A percentile compares a stretch with the other conserved stretches of the same genome.
Evolutionary conservation across 768 basidiomycete genomes (phyloP).

Genomic region (Hemileccinum rubropunctum): DNA sequence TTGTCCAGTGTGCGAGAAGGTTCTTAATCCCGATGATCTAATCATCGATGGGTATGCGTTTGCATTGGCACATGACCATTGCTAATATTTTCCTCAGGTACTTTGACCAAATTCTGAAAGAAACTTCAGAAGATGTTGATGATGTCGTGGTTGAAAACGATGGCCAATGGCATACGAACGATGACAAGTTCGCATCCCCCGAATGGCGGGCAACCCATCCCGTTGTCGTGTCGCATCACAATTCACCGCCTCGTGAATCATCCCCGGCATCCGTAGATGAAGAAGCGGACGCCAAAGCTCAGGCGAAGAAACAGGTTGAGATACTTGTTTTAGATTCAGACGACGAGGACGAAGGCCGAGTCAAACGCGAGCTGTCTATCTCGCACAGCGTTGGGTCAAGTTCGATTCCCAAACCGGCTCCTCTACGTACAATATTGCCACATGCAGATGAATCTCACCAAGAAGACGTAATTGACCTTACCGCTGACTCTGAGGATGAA

Average conservation of each 20-base stretch:
- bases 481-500: slow-evolving; percentile 78
- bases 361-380: slow-evolving; percentile 74
- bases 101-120: slow-evolving; percentile 79
- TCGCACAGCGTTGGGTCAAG: slow-evolving; percentile 50
- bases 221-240: slow-evolving; percentile 20
- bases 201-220: slow-evolving; percentile 66
- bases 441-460: slow-evolving; percentile 30
- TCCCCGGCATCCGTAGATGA: slow-evolving; percentile 30
- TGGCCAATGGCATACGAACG: slow-evolving; percentile 93
- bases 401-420: slow-evolving; percentile 28
- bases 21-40: slow-evolving; percentile 74
- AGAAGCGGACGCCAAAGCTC: slow-evolving; percentile 35
- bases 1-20: slow-evolving; percentile 90
- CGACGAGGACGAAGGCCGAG: slow-evolving; percentile 71
- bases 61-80: background rate
- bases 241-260: slow-evolving; percentile 29
- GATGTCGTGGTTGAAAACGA: slow-evolving; percentile 93
- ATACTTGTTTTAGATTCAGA: slow-evolving; percentile 72
- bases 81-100: slow-evolving; percentile 49
- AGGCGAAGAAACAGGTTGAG: slow-evolving; percentile 50
- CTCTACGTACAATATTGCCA: slow-evolving; percentile 10
- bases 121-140: slow-evolving; percentile 77
- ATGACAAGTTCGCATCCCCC: slow-evolving; percentile 77
- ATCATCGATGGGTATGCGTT: slow-evolving; percentile 83
- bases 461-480: slow-evolving; percentile 78